A percentile compares a stretch with the other conserved stretches of the same genome.
phyloP scores from a whole-genome alignment of 495 filamentous ascomycete species.

The Podospora tetraspora region DNA sequence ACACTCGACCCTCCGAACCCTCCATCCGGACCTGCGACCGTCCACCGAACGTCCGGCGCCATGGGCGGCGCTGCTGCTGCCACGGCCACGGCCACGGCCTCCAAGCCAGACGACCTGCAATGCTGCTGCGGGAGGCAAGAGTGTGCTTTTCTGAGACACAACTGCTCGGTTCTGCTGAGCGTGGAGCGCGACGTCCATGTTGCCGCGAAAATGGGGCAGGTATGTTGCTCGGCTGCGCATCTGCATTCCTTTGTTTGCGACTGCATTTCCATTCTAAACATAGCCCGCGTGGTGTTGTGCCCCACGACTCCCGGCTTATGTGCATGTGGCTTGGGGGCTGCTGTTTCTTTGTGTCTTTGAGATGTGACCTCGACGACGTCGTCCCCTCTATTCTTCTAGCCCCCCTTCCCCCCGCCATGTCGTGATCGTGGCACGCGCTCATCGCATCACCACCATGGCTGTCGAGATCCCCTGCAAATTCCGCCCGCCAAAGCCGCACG shows the following conservation, averaged over 20 bases:
- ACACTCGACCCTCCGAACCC: slow-evolving; percentile 16
- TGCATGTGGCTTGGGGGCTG: neutral
- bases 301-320: neutral
- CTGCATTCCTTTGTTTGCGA: slow-evolving; percentile 16
- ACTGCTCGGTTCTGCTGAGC: slow-evolving; percentile 67
- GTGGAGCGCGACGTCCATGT: slow-evolving; percentile 81
- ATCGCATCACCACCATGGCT: neutral
- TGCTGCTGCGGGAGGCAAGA: slow-evolving; percentile 84
- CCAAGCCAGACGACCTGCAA: slow-evolving; percentile 21
- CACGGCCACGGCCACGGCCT: neutral
- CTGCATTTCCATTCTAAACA: slow-evolving; percentile 6
- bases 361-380: neutral
- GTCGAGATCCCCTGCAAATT: neutral
- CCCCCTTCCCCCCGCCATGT: neutral
- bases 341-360: slow-evolving; percentile 8
- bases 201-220: slow-evolving; percentile 85
- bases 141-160: slow-evolving; percentile 75
- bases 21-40: slow-evolving; percentile 4
- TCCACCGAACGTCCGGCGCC: slow-evolving; percentile 7
- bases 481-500: slow-evolving; percentile 10
- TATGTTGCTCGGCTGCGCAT: slow-evolving; percentile 37
- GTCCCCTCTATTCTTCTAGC: neutral
- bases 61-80: slow-evolving; percentile 14
- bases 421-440: neutral
- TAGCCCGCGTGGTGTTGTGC: neutral